Evolutionary conservation across 768 basidiomycete species (phyloP).

Genomic region (Tylopilus subfusipes): DNA sequence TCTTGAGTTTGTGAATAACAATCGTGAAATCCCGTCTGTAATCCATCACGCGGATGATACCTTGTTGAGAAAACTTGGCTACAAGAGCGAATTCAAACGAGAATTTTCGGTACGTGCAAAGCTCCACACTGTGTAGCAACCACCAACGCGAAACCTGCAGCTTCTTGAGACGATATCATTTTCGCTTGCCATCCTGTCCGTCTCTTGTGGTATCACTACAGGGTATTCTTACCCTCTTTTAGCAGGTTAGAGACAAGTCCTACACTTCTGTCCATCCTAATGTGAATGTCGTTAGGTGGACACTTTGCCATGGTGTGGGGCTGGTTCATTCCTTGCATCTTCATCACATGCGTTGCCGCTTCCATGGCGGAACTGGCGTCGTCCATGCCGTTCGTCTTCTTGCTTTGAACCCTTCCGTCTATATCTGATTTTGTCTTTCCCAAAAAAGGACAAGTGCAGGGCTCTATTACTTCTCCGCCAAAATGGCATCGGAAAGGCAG

Average conservation of each 20-base stretch:
- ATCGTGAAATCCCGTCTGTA: neutral
- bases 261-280: neutral
- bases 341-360: constrained; percentile 5
- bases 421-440: neutral
- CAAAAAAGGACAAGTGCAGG: neutral
- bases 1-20: neutral
- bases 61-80: neutral
- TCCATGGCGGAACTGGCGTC: constrained; percentile 1
- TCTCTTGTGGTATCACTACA: neutral
- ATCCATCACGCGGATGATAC: neutral
- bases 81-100: neutral
- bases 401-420: neutral
- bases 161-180: neutral
- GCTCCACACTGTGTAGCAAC: neutral
- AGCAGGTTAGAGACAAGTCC: neutral
- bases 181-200: neutral
- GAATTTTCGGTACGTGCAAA: neutral
- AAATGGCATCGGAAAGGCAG: constrained; percentile 22
- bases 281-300: neutral
- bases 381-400: neutral
- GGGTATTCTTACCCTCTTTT: neutral
- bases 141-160: neutral
- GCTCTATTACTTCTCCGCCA: constrained; percentile 26
- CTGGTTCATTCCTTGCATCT: constrained; percentile 7
- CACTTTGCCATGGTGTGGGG: constrained; percentile 6